Base-by-base conservation (phyloP, 257 asterid species). In the Lantana camara region DNA sequence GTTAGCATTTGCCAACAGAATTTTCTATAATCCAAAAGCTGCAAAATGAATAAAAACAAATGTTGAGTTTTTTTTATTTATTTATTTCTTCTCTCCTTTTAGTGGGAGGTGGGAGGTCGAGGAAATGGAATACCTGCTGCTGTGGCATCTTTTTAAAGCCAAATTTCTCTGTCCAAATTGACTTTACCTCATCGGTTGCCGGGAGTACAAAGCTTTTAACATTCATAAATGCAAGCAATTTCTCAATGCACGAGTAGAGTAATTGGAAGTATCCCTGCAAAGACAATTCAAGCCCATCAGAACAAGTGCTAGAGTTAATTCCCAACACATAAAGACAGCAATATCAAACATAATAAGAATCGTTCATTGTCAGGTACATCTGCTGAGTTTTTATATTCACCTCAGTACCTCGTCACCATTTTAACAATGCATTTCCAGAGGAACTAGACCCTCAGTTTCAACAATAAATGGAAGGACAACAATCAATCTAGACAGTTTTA, bases 91-190 rank as follows among this genome's bases (percentile, higher is more conserved):
- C n/a, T n/a, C 5, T 27, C 32, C 32, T 27, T 27, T 27, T 27
- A 24, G 32, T 15, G 10, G 0, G 70, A 66, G 38, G 44, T 16
- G 58, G 27, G 55, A 0, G 30, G 1, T 21, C 24, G 24, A n/a
- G 63, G 47, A 19, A 54, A 27, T 63, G 22, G 72, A 49, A 23
- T 60, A 90, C 97, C 95, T 88, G 91, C 56, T 90, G 88, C 21
- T 71, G 73, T 10, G 91, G 79, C 5, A 90, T 80, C 79, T 78
- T 77, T 49, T 49, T 32, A 61, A 94, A 94, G 37, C 95, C 95
- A 82, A 94, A 94, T 81, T 88, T 90, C 27, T 90, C 75, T 4
- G 91, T 90, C 99, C 99, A 94, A 58, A 94, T 94, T 60, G 96
- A 80, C 67, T 80, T 84, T 24, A 95, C 97, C 70, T 83, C 96